These are phyloP conservation scores for Entomophthora muscae DNA, from an alignment of 371 early-diverging fungal species.

Conservation along the genomic window DNA sequence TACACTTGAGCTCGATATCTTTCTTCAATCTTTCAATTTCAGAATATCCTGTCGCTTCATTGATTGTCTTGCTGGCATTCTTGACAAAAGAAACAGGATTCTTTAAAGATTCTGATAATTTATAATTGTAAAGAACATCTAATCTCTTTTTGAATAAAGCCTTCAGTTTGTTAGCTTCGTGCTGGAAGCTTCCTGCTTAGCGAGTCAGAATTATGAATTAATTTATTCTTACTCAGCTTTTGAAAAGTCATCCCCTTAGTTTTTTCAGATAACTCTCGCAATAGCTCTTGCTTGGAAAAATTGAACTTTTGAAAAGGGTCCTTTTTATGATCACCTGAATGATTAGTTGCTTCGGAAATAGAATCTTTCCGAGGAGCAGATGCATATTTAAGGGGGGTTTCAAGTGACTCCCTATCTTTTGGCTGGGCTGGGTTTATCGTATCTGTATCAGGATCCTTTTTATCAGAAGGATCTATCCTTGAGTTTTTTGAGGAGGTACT, in stretches of 20 bases:
- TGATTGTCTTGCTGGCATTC: slow-evolving; percentile 13
- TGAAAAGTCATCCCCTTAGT: neutral
- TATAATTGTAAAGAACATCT: neutral
- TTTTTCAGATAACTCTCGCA: neutral
- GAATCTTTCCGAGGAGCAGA: too few relatives aligned
- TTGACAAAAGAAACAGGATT: neutral
- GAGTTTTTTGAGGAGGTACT: too few relatives aligned
- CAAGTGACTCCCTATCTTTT: too few relatives aligned
- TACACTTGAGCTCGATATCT: slow-evolving; percentile 47
- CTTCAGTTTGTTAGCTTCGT: neutral
- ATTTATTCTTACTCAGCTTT: neutral
- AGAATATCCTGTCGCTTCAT: slow-evolving; percentile 68
- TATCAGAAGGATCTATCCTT: too few relatives aligned
- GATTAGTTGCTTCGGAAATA: too few relatives aligned
- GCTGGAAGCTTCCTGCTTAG: neutral
- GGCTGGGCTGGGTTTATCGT: too few relatives aligned
- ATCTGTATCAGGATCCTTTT: too few relatives aligned
- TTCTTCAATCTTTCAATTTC: slow-evolving; percentile 52
- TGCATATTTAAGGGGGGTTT: too few relatives aligned
- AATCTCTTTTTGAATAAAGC: neutral
- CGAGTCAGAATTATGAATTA: neutral
- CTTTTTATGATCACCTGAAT: too few relatives aligned
- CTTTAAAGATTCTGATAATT: neutral
- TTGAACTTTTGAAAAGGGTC: too few relatives aligned
- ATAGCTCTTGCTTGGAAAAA: too few relatives aligned